A percentile compares a stretch with the other conserved stretches of the same genome.
Evolutionary conservation across 345 rosid species (phyloP).

Genomic region (Reutealis trisperma): DNA sequence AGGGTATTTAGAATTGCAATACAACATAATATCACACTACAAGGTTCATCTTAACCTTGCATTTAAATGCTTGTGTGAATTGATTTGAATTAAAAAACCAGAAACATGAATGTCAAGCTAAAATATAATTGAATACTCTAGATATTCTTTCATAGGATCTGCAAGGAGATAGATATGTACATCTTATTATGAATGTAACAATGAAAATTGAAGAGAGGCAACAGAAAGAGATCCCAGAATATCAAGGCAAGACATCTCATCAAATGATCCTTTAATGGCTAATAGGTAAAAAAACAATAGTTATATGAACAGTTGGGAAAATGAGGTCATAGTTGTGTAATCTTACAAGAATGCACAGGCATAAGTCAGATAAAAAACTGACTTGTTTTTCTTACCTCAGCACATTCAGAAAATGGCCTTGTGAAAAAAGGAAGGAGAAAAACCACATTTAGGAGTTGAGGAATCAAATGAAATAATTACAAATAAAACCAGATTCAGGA

Average conservation of each 20-base stretch:
- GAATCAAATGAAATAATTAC: background rate
- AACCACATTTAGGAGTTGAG: background rate
- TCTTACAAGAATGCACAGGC: background rate
- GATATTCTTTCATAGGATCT: slow-evolving; percentile 1
- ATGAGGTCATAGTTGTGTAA: background rate
- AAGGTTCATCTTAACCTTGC: slow-evolving; percentile 4
- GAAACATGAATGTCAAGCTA: slow-evolving; percentile 4
- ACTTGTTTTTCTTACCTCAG: background rate
- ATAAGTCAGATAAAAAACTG: background rate
- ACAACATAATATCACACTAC: background rate
- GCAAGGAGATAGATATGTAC: background rate
- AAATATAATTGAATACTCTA: background rate
- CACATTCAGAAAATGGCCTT: slow-evolving; percentile 1
- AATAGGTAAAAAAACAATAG: background rate
- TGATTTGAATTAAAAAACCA: background rate
- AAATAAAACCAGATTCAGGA: background rate
- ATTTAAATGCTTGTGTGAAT: background rate
- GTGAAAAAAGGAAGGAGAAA: background rate
- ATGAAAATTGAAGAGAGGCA: background rate
- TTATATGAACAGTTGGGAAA: background rate
- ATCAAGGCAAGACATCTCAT: background rate
- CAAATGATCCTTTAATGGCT: background rate
- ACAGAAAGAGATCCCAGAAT: background rate
- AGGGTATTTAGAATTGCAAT: slow-evolving; percentile 14
- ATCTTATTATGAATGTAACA: background rate